phyloP scores from a whole-genome alignment of 768 basidiomycete species.

The Mycena galopus region DNA sequence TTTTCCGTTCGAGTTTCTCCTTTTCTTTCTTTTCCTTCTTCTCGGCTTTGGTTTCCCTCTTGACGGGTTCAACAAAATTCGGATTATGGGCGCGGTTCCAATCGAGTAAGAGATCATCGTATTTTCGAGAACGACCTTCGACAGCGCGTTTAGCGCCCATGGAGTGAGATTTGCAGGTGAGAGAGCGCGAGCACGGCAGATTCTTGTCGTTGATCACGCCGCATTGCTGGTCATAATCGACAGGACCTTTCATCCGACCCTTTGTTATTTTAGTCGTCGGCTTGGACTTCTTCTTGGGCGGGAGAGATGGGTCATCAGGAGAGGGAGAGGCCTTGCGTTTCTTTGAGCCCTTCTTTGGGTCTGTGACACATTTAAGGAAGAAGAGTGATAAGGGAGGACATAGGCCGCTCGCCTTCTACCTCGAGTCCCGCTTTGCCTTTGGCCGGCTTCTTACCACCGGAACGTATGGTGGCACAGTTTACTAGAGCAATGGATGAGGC shows the following conservation, averaged over 20 bases:
- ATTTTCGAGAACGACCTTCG: constrained; percentile 83
- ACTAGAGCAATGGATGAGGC: constrained; percentile 50
- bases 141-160: constrained; percentile 98
- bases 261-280: constrained; percentile 79
- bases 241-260: constrained; percentile 85
- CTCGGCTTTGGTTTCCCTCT: constrained; percentile 88
- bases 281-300: constrained; percentile 84
- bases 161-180: constrained; percentile 98
- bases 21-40: constrained; percentile 87
- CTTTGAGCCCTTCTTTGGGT: constrained; percentile 66
- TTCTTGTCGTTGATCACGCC: constrained; percentile 98
- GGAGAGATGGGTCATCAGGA: constrained; percentile 71
- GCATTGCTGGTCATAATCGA: constrained; percentile 93
- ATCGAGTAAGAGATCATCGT: constrained; percentile 90
- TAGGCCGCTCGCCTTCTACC: constrained; percentile 58
- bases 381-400: constrained; percentile 22
- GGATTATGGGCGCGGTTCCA: constrained; percentile 93
- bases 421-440: constrained; percentile 66
- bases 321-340: constrained; percentile 88
- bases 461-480: constrained; percentile 72
- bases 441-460: constrained; percentile 63
- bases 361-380: constrained; percentile 36
- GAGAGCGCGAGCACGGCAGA: constrained; percentile 91
- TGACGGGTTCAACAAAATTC: constrained; percentile 89
- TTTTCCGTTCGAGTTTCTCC: constrained; percentile 88